A percentile compares a stretch with the other conserved stretches of the same genome.
These are phyloP conservation scores for Colletotrichum theobromicola DNA, from an alignment of 2,329 filamentous ascomycete species.

Conservation along the genomic window DNA sequence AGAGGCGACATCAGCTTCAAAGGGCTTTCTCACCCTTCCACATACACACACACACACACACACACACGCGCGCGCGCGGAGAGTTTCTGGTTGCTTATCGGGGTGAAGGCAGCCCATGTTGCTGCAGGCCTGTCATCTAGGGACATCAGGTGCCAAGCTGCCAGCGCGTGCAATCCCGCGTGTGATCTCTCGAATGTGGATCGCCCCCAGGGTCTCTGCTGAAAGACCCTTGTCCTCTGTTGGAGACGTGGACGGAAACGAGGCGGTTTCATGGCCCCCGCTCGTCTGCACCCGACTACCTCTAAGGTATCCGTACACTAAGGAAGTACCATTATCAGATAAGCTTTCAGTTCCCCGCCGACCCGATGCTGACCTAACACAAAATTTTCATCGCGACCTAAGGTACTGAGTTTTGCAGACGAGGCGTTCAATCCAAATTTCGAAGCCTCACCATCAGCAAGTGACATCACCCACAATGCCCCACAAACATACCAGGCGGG, in stretches of 20 bases:
- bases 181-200: slow-evolving; percentile 12
- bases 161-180: slow-evolving; percentile 13
- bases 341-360: neutral
- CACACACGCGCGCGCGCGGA: neutral
- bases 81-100: neutral
- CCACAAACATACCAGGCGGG: slow-evolving; percentile 82
- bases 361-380: slow-evolving; percentile 4
- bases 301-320: neutral
- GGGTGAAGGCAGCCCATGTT: slow-evolving; percentile 1
- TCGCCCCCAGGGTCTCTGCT: neutral
- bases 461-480: slow-evolving; percentile 63
- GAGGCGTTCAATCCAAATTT: neutral
- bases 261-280: neutral
- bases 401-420: neutral
- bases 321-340: neutral
- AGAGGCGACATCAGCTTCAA: neutral
- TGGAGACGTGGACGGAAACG: neutral
- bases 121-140: neutral
- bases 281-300: neutral
- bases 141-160: slow-evolving; percentile 19
- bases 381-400: neutral
- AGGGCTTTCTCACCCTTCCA: neutral
- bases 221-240: neutral
- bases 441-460: neutral
- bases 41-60: no score